Conservation (phyloP, 345 rosid species). For the Bruguiera parviflora region DNA sequence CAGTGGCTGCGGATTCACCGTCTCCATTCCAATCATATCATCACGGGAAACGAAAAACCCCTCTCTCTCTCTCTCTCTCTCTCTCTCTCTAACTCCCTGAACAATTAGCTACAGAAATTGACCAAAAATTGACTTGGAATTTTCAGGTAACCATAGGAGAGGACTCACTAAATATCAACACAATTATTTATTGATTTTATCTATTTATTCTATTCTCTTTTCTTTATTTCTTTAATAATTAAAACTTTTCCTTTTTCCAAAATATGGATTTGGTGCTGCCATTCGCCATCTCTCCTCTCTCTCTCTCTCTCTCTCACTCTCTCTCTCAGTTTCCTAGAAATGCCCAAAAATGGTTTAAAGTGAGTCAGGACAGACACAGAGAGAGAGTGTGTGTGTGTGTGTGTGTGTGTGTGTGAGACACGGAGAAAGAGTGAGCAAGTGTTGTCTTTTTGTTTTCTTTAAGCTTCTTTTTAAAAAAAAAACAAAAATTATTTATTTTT, state of each 20-base stretch:
- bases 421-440: too few relatives aligned
- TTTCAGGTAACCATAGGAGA: too few relatives aligned
- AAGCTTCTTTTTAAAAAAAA: too few relatives aligned
- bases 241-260: not conserved
- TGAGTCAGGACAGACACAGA: not conserved
- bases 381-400: too few relatives aligned
- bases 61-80: not conserved
- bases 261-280: not conserved
- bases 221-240: too few relatives aligned
- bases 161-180: too few relatives aligned
- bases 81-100: not conserved
- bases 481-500: too few relatives aligned
- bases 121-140: not conserved
- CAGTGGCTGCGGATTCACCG: constrained; percentile 23
- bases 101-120: not conserved
- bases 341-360: not conserved
- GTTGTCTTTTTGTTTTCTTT: too few relatives aligned
- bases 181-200: too few relatives aligned
- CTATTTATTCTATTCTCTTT: too few relatives aligned
- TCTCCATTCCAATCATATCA: constrained; percentile 27
- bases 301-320: not conserved
- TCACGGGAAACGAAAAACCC: constrained; percentile 1
- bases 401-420: too few relatives aligned
- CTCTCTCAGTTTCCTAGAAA: constrained; percentile 2
- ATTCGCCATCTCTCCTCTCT: not conserved